phyloP scores from a whole-genome alignment of 768 basidiomycete species.

The Auricularia auricula-judae region DNA sequence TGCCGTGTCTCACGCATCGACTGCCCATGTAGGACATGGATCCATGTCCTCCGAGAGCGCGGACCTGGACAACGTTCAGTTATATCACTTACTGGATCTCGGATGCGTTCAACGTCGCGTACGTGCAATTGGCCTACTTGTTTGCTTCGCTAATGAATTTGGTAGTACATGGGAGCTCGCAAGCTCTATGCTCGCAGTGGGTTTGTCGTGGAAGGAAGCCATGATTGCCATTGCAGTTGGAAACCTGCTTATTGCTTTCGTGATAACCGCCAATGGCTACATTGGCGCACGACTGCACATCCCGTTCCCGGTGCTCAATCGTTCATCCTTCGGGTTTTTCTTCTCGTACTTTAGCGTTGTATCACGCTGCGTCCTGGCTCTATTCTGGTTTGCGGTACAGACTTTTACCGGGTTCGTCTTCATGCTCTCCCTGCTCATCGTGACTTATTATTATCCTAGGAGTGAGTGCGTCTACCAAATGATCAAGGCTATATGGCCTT shows the following conservation, averaged over 20 bases:
- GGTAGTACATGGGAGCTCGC: constrained; percentile 48
- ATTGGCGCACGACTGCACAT: constrained; percentile 51
- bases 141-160: constrained; percentile 10
- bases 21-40: constrained; percentile 31
- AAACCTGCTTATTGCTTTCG: constrained; percentile 57
- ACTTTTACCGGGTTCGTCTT: constrained; percentile 7
- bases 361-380: constrained; percentile 60
- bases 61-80: constrained; percentile 62
- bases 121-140: constrained; percentile 9
- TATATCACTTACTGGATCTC: constrained; percentile 51
- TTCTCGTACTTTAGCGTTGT: constrained; percentile 79
- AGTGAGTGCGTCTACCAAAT: constrained; percentile 61
- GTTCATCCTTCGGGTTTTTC: constrained; percentile 85
- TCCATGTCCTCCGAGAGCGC: constrained; percentile 45
- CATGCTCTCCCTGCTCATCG: neutral
- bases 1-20: too few species aligned
- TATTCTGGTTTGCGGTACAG: constrained; percentile 79
- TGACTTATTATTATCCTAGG: constrained; percentile 11
- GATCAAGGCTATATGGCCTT: constrained; percentile 61
- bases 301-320: constrained; percentile 66
- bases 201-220: constrained; percentile 49
- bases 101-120: constrained; percentile 12
- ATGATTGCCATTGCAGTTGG: constrained; percentile 60
- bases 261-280: constrained; percentile 70
- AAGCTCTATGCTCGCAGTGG: constrained; percentile 63